These are phyloP conservation scores for Trypanosoma theileri DNA, from an alignment of 208 protist species.

Conservation along the genomic window DNA sequence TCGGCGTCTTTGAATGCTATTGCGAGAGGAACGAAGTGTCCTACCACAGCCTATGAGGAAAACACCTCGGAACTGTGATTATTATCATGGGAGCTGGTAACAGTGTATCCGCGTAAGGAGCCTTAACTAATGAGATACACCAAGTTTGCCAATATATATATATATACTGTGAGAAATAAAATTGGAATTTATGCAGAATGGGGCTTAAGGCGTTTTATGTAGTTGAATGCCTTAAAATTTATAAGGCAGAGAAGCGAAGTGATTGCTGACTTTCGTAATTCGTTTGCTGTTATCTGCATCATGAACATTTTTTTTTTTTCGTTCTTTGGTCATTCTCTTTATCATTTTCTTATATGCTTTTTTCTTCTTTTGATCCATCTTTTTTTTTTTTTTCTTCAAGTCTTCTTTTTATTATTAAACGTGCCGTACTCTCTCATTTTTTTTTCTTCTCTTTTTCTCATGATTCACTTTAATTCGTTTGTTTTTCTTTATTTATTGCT, in stretches of 20 bases:
- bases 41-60: conserved; percentile 29
- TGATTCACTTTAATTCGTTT: conserved; percentile 13
- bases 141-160: too few species aligned
- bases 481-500: conserved; percentile 12
- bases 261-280: too few species aligned
- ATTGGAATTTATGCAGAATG: too few species aligned
- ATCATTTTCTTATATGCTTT: background rate
- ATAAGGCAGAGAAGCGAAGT: too few species aligned
- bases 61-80: conserved; percentile 10
- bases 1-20: conserved; percentile 69
- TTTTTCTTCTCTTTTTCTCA: background rate
- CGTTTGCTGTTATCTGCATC: too few species aligned
- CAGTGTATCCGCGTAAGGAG: background rate
- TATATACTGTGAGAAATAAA: too few species aligned
- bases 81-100: conserved; percentile 9
- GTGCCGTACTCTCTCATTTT: background rate
- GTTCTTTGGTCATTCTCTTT: conserved; percentile 13
- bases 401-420: conserved; percentile 3
- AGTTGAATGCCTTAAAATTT: too few species aligned
- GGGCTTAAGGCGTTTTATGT: too few species aligned
- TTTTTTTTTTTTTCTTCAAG: background rate
- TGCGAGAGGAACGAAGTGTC: conserved; percentile 43
- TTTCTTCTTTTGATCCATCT: background rate
- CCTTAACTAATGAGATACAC: too few species aligned
- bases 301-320: conserved; percentile 1